Conservation (phyloP, 2,329 filamentous ascomycete species). For the Beauveria asiatica region DNA sequence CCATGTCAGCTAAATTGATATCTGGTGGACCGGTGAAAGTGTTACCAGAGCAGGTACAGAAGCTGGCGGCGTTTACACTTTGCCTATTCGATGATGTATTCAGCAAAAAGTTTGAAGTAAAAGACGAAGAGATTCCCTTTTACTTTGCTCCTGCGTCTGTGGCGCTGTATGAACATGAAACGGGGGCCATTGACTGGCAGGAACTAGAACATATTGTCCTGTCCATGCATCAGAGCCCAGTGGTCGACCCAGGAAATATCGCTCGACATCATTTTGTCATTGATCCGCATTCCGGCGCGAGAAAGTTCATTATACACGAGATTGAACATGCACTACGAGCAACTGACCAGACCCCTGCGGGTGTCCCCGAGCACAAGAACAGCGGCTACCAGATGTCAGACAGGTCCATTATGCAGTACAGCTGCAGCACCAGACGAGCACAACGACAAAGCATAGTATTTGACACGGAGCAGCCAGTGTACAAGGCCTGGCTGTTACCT, state of each 20-base stretch:
- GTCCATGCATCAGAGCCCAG: neutral
- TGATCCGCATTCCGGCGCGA: slow-evolving; percentile 54
- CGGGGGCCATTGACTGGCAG: neutral
- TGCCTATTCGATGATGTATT: slow-evolving; percentile 76
- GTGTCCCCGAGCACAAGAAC: slow-evolving; percentile 40
- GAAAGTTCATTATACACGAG: slow-evolving; percentile 48
- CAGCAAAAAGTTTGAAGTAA: slow-evolving; percentile 70
- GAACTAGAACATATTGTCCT: slow-evolving; percentile 40
- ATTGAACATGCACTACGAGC: slow-evolving; percentile 52
- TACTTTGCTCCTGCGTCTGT: slow-evolving; percentile 59
- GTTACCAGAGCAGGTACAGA: slow-evolving; percentile 34
- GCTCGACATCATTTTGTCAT: slow-evolving; percentile 41
- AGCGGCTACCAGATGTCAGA: slow-evolving; percentile 31
- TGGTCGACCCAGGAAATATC: neutral
- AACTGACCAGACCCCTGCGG: slow-evolving; percentile 54
- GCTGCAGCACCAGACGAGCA: slow-evolving; percentile 64
- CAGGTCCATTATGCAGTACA: slow-evolving; percentile 72
- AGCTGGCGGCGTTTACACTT: slow-evolving; percentile 65
- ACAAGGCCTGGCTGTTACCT: slow-evolving; percentile 64
- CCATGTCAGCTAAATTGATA: neutral
- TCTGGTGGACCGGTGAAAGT: slow-evolving; percentile 37
- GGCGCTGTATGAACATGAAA: slow-evolving; percentile 16
- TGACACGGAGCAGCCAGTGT: slow-evolving; percentile 67
- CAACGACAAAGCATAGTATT: slow-evolving; percentile 42
- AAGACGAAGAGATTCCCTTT: slow-evolving; percentile 63